Conservation (phyloP, 768 basidiomycete species). For the Botryobasidium botryosum region DNA sequence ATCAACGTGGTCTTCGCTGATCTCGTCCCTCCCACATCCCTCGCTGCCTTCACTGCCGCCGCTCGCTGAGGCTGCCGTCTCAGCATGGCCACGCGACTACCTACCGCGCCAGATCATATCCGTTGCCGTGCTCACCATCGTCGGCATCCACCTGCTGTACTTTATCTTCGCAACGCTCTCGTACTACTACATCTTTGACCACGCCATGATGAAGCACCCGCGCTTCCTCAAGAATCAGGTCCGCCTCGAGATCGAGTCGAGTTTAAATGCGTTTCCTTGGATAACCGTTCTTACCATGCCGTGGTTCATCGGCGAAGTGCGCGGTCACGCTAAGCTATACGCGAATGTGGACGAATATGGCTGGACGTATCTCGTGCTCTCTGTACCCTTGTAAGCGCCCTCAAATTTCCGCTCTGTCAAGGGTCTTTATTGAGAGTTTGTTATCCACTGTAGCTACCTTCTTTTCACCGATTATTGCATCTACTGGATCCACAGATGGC, state of each 20-base stretch:
- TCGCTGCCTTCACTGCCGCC: conserved; percentile 3
- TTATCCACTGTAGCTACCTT: conserved; percentile 37
- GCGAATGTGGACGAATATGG: conserved; percentile 66
- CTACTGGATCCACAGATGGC: conserved; percentile 90
- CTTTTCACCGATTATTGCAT: conserved; percentile 84
- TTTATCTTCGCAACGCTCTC: conserved; percentile 76
- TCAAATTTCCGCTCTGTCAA: neutral
- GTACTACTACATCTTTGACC: conserved; percentile 80
- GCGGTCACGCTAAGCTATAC: conserved; percentile 70
- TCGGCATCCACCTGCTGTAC: conserved; percentile 76
- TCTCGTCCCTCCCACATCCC: conserved; percentile 7
- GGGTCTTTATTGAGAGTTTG: conserved; percentile 10
- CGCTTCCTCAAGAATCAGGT: conserved; percentile 81
- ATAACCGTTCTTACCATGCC: conserved; percentile 80
- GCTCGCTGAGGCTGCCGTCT: conserved; percentile 15
- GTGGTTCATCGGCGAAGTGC: conserved; percentile 85
- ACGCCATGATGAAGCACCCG: conserved; percentile 89
- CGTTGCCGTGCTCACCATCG: conserved; percentile 46
- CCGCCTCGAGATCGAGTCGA: conserved; percentile 50
- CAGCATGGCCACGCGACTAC: conserved; percentile 72
- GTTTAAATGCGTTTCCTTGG: conserved; percentile 58
- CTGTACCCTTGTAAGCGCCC: conserved; percentile 43
- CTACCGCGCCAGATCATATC: conserved; percentile 64
- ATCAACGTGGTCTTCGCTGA: conserved; percentile 23
- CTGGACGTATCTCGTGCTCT: conserved; percentile 50